phyloP scores from a whole-genome alignment of 2,329 filamentous ascomycete genomes.

The Blumeria hordei region DNA sequence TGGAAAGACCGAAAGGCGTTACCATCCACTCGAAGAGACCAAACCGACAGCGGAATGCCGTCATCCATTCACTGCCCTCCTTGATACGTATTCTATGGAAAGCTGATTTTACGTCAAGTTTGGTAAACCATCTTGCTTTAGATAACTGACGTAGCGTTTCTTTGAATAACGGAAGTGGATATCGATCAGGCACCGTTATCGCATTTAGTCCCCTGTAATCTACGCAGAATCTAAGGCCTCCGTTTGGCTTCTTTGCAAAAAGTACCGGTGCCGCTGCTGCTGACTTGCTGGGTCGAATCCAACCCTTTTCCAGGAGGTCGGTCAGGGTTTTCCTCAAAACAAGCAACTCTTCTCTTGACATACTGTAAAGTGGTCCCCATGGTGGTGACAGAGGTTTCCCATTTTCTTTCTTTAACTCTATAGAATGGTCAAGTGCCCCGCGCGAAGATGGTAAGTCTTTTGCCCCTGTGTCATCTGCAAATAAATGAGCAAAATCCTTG shows the following conservation, averaged over 20 bases:
- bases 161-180: background rate
- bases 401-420: background rate
- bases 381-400: background rate
- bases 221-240: background rate
- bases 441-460: background rate
- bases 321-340: background rate
- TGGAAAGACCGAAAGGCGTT: background rate
- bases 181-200: background rate
- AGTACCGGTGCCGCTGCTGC: background rate
- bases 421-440: background rate
- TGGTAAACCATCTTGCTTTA: background rate
- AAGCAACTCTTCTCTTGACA: background rate
- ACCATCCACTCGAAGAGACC: background rate
- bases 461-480: background rate
- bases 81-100: background rate
- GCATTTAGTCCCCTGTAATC: too few species aligned
- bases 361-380: background rate
- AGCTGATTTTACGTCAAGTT: background rate
- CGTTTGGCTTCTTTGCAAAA: background rate
- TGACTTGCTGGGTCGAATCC: background rate
- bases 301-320: background rate
- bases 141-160: background rate
- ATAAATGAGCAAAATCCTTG: background rate
- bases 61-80: constrained; percentile 1
- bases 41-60: background rate